A percentile compares a stretch with the other conserved stretches of the same genome.
Evolutionary conservation across 148 eudicot genomes (phyloP).

Genomic region (Amaranthus hypochondriacus): DNA sequence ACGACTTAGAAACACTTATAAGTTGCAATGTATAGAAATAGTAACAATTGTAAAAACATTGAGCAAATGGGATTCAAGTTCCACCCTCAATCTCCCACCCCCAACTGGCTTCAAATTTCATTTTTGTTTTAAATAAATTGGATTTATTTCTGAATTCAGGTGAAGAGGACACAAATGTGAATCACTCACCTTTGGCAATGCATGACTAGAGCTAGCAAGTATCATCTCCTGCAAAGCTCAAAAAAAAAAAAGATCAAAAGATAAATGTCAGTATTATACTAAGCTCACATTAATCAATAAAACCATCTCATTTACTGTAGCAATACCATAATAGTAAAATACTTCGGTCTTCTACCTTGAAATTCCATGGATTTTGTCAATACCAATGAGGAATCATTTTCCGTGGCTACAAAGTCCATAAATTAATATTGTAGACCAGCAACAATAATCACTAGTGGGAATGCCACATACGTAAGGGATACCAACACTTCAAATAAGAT

Average conservation of each 20-base stretch:
- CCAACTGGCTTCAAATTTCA: neutral
- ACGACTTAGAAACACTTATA: neutral
- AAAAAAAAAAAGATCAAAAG: neutral
- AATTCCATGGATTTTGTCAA: too few relatives aligned
- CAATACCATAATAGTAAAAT: neutral
- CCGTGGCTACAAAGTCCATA: too few relatives aligned
- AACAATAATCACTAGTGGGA: too few relatives aligned
- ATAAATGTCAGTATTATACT: neutral
- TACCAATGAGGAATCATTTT: too few relatives aligned
- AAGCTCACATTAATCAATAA: too few relatives aligned
- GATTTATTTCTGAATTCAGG: neutral
- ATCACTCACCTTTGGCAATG: conserved; percentile 42
- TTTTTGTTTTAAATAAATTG: neutral
- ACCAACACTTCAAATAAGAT: too few relatives aligned
- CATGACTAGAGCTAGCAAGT: conserved; percentile 48
- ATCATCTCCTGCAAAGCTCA: conserved; percentile 57
- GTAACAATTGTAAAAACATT: neutral
- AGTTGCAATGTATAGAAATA: neutral
- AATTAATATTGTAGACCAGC: too few relatives aligned
- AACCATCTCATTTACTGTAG: neutral
- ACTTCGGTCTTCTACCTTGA: too few relatives aligned
- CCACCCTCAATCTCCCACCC: neutral
- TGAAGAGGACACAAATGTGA: neutral
- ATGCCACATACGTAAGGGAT: too few relatives aligned
- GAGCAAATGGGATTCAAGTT: neutral